Conservation (phyloP, 192 early-diverging fungal species). For the Backusella westeae region DNA sequence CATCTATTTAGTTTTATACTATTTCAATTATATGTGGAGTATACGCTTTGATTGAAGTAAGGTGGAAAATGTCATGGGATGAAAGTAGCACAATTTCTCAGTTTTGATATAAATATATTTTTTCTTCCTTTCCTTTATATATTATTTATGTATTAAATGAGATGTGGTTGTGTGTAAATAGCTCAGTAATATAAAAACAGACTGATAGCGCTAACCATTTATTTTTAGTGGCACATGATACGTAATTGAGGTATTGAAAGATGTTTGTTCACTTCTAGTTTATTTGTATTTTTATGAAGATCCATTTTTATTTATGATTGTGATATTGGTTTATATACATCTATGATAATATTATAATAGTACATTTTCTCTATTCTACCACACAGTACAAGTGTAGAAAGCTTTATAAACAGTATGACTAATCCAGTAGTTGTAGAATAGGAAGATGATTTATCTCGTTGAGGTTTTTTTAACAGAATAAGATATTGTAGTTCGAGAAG, state of each 20-base stretch:
- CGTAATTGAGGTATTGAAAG: neutral
- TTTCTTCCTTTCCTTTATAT: neutral
- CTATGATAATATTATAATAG: too few species aligned
- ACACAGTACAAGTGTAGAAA: neutral
- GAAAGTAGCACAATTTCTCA: neutral
- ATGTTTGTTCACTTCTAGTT: neutral
- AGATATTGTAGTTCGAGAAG: too few species aligned
- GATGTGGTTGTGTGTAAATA: neutral
- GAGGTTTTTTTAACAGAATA: too few species aligned
- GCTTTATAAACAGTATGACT: too few species aligned
- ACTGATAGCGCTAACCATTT: neutral
- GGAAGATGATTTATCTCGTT: too few species aligned
- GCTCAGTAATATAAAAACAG: neutral
- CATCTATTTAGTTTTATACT: too few species aligned
- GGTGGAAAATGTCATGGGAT: neutral
- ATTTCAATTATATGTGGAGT: too few species aligned
- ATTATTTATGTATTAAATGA: neutral
- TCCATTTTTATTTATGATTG: neutral
- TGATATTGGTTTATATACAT: neutral
- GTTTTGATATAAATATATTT: neutral
- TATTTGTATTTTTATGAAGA: neutral
- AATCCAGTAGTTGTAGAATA: too few species aligned
- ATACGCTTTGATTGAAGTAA: neutral
- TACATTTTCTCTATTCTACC: neutral
- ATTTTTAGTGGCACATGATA: neutral